Base-by-base conservation (phyloP, 495 filamentous ascomycete species). In the Podospora sp. region DNA sequence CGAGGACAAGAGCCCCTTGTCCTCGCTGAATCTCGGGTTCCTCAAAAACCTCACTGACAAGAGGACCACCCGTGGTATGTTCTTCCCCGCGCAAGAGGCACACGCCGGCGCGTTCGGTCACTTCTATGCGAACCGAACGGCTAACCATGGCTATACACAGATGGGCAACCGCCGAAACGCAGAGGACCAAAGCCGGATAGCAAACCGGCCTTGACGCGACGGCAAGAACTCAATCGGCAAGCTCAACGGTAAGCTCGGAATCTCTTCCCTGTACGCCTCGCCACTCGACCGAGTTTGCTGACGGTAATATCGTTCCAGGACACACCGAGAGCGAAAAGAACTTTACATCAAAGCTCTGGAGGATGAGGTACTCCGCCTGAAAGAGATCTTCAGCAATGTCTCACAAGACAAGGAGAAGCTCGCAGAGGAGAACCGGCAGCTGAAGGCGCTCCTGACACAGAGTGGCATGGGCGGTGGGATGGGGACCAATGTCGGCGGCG, bases 321-420 rank as follows among this genome's bases (percentile, higher is more conserved):
- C 95, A 25, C 94, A 98, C 80, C 93, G 95, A 56, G 95, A 99
- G 78, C 90, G 95, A 65, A 98, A 98, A 76, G 95, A 97, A 79
- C 86, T 91, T 71, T 97, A 98, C 74, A 94, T 97, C 84, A 92
- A 92, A 77, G 85, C 88, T n/a, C 85, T 98, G 64, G 94, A 98
- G 76, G 89, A 92, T 72, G 92, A 97, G 78, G 89, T 97, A 8
- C 84, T 92, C 22, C 90, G 92, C 60, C 76, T 86, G 56, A 87
- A 85, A 69, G 88, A 90, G 75, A 82, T 85, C 40, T 91, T 84
- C 74, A 85, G 79, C 71, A 83, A 79, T 63, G 81, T 88, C 55
- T 81, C 85, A 11, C 85, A 84, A 66, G 89, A 92, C 73, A 91
- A 90, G 73, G 83, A 90, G 29, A 76, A 80, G 52, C 79, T 91